These are phyloP conservation scores for Cladochytrium replicatum DNA, from an alignment of 192 early-diverging fungal species.

Conservation along the genomic window DNA sequence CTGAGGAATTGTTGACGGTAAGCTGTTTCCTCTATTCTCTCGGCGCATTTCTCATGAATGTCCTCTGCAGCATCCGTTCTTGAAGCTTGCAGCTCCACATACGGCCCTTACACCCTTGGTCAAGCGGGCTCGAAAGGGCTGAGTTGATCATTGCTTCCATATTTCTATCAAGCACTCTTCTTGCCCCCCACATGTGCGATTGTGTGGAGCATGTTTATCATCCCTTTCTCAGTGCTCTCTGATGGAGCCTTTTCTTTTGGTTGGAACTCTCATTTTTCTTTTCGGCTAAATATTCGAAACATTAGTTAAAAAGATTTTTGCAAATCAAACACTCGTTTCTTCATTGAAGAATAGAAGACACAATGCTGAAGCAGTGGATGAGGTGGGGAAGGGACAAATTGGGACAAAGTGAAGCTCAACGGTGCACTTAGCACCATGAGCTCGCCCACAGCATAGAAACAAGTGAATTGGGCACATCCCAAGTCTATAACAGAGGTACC, in stretches of 20 bases:
- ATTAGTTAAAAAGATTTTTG: background rate
- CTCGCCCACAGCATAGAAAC: too few species aligned
- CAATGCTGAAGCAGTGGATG: too few species aligned
- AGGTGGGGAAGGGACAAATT: too few species aligned
- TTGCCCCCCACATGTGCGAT: background rate
- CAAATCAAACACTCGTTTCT: too few species aligned
- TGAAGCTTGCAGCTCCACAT: constrained; percentile 64
- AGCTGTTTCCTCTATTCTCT: constrained; percentile 1
- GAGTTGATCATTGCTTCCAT: background rate
- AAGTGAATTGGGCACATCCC: too few species aligned
- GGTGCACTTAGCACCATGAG: too few species aligned
- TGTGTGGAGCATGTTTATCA: constrained; percentile 4
- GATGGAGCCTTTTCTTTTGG: background rate
- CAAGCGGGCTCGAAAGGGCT: constrained; percentile 14
- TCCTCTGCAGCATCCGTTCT: constrained; percentile 55
- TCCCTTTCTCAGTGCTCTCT: constrained; percentile 1
- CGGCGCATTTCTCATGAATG: background rate
- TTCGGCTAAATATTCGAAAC: too few species aligned
- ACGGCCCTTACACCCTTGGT: constrained; percentile 63
- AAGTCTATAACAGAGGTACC: too few species aligned
- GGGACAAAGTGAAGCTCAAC: too few species aligned
- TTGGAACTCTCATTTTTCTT: background rate
- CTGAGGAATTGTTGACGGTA: constrained; percentile 58
- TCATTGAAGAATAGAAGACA: too few species aligned
- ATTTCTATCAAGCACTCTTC: background rate